Base-by-base conservation (phyloP, 345 rosid genomes). In the Odontarrhena argentea region DNA sequence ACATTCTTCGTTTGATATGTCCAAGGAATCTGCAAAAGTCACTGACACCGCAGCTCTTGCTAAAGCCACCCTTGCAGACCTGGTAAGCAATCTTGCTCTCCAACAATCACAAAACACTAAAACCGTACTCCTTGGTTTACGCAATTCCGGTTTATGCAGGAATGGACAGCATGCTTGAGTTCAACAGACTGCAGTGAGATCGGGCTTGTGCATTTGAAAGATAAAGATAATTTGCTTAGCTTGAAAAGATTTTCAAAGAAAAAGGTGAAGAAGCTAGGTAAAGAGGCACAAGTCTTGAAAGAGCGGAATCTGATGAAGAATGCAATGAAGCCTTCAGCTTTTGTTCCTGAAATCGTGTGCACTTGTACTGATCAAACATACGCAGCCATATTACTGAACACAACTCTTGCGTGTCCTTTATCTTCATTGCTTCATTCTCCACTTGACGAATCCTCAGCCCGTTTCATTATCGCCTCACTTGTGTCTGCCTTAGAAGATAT, bases 181-280 rank as follows among this genome's bases (percentile, higher is more conserved):
- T 79, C 90, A 48, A 85, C 96, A 3, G 98, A 90, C 78, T 93
- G 88, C 82, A 76, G 96, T 71, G 96, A 93, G 80, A 82, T 86
- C 71, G 90, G 97, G 70, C 85, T 89, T 49, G 96, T 93, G 28
- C 74, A 66, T 67, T 59, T 86, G 61, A 83, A 73, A 75, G 89
- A 77, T 63, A 73, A 91, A 70, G 96, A 80, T 71, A 79, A 60
- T 63, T 24, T 82, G 74, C 83, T 85, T 41, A 86, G 87, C 82
- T 80, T 89, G 85, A 93, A 87, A 82, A 86, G 98, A 71, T 93
- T 78, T 76, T 86, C 86, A 36, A 93, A 86, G 87, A 79, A 81
- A 73, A 86, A 82, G 85, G 83, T 93, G 52, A 87, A 85, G 67
- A 79, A 53, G 48, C 74, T 89, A 67, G 94, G 96, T 62, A 93